These are phyloP conservation scores for Globisporangium paddicum DNA, from an alignment of 352 stramenopile genomes.

Conservation along the genomic window DNA sequence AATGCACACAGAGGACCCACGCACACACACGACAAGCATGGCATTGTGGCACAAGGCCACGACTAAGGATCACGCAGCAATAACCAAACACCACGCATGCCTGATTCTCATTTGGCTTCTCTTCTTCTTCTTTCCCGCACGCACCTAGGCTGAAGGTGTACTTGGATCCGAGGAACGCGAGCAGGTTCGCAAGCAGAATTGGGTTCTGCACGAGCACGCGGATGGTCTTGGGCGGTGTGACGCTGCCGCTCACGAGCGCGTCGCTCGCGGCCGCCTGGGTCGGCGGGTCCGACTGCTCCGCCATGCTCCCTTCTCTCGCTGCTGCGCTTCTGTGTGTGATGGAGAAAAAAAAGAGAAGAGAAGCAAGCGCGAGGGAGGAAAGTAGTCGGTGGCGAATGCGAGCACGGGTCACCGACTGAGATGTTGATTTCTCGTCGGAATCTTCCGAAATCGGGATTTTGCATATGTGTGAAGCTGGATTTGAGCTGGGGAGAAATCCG, in stretches of 20 bases:
- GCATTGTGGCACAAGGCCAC: neutral
- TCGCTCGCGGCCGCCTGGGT: neutral
- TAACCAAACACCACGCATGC: neutral
- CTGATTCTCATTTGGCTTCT: neutral
- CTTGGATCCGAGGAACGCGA: slow-evolving; percentile 57
- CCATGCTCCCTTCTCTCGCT: slow-evolving; percentile 8
- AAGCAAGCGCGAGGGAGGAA: neutral
- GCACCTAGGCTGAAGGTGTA: slow-evolving; percentile 51
- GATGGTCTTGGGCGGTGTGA: slow-evolving; percentile 12
- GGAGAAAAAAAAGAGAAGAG: slow-evolving; percentile 1
- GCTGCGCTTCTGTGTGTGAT: slow-evolving; percentile 3
- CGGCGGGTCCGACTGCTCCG: slow-evolving; percentile 11
- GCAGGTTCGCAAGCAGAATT: slow-evolving; percentile 51
- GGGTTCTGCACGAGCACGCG: slow-evolving; percentile 49
- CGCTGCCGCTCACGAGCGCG: slow-evolving; percentile 3
- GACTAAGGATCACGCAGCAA: neutral
- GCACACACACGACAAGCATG: slow-evolving; percentile 7
- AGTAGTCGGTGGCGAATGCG: neutral
- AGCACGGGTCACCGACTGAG: neutral
- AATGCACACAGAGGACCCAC: neutral
- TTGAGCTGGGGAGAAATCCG: no score
- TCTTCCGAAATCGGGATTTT: neutral
- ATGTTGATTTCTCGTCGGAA: neutral
- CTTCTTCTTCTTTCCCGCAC: neutral
- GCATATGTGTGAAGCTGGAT: no score